phyloP scores from a whole-genome alignment of 2,329 filamentous ascomycete species.

The Stagonosporopsis rhizophila region DNA sequence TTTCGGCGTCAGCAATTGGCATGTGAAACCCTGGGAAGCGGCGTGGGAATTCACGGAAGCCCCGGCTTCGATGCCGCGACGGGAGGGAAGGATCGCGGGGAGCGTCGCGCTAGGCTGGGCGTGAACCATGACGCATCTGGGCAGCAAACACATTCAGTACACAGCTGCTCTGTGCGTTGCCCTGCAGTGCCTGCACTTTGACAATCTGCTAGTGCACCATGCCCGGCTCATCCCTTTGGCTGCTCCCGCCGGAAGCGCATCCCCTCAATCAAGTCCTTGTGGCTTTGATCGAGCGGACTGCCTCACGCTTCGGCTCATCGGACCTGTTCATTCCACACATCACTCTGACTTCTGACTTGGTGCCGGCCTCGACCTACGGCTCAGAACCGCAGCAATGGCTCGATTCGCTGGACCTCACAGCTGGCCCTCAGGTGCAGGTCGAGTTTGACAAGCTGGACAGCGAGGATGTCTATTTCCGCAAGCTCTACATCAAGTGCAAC shows the following conservation, averaged over 20 bases:
- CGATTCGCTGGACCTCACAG: slow-evolving; percentile 36
- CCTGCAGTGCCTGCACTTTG: neutral
- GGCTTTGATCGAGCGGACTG: slow-evolving; percentile 44
- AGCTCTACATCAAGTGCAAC: slow-evolving; percentile 48
- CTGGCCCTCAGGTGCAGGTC: slow-evolving; percentile 28
- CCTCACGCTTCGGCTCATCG: slow-evolving; percentile 46
- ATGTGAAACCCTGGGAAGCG: slow-evolving; percentile 9
- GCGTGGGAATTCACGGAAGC: neutral
- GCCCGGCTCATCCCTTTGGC: slow-evolving; percentile 54
- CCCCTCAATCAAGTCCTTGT: slow-evolving; percentile 41
- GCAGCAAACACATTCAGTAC: neutral
- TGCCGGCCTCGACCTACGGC: slow-evolving; percentile 33
- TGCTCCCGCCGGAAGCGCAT: slow-evolving; percentile 48
- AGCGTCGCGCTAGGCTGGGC: slow-evolving; percentile 9
- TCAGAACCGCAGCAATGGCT: slow-evolving; percentile 50
- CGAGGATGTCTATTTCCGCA: slow-evolving; percentile 49
- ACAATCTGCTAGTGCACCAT: slow-evolving; percentile 28
- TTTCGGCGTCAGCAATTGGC: slow-evolving; percentile 7
- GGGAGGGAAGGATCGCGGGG: slow-evolving; percentile 16
- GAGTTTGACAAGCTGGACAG: slow-evolving; percentile 42
- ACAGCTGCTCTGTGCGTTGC: neutral
- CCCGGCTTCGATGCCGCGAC: slow-evolving; percentile 7
- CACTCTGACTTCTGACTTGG: slow-evolving; percentile 50
- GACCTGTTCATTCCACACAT: slow-evolving; percentile 52
- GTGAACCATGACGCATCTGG: slow-evolving; percentile 9